Evolutionary conservation across 2,329 filamentous ascomycete genomes (phyloP), one percentile per base, ranked within the genome.

Genomic region (Colletotrichum euphorbiae): DNA sequence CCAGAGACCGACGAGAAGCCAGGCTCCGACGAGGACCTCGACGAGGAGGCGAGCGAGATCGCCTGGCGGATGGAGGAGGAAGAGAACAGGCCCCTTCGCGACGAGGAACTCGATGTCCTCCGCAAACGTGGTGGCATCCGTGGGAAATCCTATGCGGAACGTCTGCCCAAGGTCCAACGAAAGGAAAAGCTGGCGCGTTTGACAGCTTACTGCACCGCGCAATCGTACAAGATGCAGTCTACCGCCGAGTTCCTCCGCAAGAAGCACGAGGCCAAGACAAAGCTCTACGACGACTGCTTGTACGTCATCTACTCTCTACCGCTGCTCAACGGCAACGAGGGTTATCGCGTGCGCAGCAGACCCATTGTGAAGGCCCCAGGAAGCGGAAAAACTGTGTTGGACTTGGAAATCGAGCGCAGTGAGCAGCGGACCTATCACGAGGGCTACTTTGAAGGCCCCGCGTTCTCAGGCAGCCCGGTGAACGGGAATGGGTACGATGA

Each of bases 231-330:
- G 81, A 89, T 97, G 81, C 91, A 92, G 73, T 88, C 90, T 28
- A 93, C 94, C n/a, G 93, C 94, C 13, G 89, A 93, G 38, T 99
- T 99, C 77, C 84, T 98, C 69, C 91, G 92, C 73, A 92, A 93
- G 71, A 91, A 91, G 74, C 96, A 99, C 80, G 90, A 92, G 36
- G 95, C 94, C 1, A 91, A 94, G 80, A 97, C 95, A 13, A 99
- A 99, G 80, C 85, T 98, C 5, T 99, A 99, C 80, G 96, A 99
- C 78, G 96, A 99, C 79, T 99, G 96, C 76, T 83, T 99, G 24
- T 99, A 99, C 77, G 93, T 91, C 28, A 95, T 97, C 54, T 99
- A 99, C 78, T 94, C 98, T 76, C 82, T 98, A 33, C 96, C 96
- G 5, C 82, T 99, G 15, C 84, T 98, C 61, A 91, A 93, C 2